Evolutionary conservation across 2,329 filamentous ascomycete genomes (phyloP).

Genomic region (Iodosphaeria phyllophila): DNA sequence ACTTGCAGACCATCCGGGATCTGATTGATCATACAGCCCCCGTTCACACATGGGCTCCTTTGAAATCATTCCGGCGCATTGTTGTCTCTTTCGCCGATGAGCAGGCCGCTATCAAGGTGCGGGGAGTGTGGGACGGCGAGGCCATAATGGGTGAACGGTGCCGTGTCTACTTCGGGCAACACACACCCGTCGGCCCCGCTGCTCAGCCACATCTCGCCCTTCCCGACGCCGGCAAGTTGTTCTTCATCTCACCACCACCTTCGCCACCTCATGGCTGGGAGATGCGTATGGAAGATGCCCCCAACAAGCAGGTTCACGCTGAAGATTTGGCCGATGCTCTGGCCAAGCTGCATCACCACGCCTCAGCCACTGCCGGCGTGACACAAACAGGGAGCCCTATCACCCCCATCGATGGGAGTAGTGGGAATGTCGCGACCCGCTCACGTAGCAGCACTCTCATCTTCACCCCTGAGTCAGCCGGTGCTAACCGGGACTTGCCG

Average conservation of each 20-base stretch:
- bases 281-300: constrained; percentile 47
- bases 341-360: constrained; percentile 35
- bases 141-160: constrained; percentile 50
- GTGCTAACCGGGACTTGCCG: constrained; percentile 35
- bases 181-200: constrained; percentile 31
- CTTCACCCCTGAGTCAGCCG: constrained; percentile 37
- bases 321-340: constrained; percentile 50
- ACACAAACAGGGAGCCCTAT: too few species aligned
- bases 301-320: constrained; percentile 51
- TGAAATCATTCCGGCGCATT: constrained; percentile 70
- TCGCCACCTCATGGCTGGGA: constrained; percentile 56
- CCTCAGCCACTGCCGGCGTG: constrained; percentile 8
- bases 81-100: constrained; percentile 59
- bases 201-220: constrained; percentile 41
- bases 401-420: constrained; percentile 22
- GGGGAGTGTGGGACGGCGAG: constrained; percentile 57
- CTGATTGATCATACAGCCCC: constrained; percentile 51
- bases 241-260: constrained; percentile 55
- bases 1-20: constrained; percentile 54
- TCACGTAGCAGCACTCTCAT: constrained; percentile 48
- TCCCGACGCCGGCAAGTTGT: constrained; percentile 50
- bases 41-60: constrained; percentile 60
- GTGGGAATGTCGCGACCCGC: constrained; percentile 17
- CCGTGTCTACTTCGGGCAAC: constrained; percentile 49
- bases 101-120: constrained; percentile 51